These are phyloP conservation scores for Stenocarpella maydis DNA, from an alignment of 2,329 filamentous ascomycete species.

Conservation along the genomic window DNA sequence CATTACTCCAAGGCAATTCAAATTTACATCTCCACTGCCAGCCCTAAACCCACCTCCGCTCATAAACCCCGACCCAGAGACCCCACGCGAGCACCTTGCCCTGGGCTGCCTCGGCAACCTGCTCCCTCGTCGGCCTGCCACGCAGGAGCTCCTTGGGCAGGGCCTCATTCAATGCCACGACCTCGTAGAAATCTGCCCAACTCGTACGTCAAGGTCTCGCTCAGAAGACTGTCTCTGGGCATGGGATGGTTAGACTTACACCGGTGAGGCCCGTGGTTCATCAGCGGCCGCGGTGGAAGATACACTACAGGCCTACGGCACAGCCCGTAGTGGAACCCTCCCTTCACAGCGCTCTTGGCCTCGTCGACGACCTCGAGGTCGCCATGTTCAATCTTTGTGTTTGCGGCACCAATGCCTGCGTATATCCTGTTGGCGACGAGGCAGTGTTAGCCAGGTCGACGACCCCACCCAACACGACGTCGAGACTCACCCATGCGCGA, in stretches of 20 bases:
- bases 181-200: constrained; percentile 54
- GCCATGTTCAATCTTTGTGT: constrained; percentile 43
- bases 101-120: constrained; percentile 52
- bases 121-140: constrained; percentile 50
- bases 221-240: neutral
- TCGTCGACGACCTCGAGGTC: constrained; percentile 49
- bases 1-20: too few relatives aligned
- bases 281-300: constrained; percentile 53
- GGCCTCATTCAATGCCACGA: constrained; percentile 56
- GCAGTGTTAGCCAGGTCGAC: neutral
- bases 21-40: too few relatives aligned
- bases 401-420: constrained; percentile 48
- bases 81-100: constrained; percentile 61
- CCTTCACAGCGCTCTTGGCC: constrained; percentile 45
- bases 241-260: constrained; percentile 45
- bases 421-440: constrained; percentile 43
- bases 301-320: constrained; percentile 53
- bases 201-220: neutral
- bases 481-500: constrained; percentile 53
- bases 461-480: neutral
- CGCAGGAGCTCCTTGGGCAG: constrained; percentile 50
- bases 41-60: constrained; percentile 48
- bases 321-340: constrained; percentile 57
- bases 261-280: constrained; percentile 60
- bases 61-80: constrained; percentile 54